Evolutionary conservation across 2,329 filamentous ascomycete species (phyloP).

Genomic region (Epichloe brachyelytri): DNA sequence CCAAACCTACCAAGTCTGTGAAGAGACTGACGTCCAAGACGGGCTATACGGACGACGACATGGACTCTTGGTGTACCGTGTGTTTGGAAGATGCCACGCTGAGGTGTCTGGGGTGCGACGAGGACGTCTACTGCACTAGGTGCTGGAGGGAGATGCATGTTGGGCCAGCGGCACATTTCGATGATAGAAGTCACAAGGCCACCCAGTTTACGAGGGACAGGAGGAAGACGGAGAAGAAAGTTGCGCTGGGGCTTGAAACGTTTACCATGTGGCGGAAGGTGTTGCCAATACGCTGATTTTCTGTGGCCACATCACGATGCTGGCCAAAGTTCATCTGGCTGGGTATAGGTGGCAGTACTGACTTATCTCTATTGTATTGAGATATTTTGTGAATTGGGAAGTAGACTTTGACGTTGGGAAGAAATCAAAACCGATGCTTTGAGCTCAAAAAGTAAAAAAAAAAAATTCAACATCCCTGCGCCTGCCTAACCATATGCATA

Average conservation of each 20-base stretch:
- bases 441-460: neutral
- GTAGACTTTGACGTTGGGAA: too few species aligned
- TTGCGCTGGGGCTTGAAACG: conserved; percentile 21
- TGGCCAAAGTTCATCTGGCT: too few species aligned
- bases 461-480: neutral
- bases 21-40: conserved; percentile 26
- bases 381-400: too few species aligned
- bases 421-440: neutral
- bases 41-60: conserved; percentile 54
- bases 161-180: conserved; percentile 53
- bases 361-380: too few species aligned
- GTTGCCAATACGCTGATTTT: too few species aligned
- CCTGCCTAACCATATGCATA: neutral
- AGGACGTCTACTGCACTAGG: conserved; percentile 58
- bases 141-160: conserved; percentile 78
- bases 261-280: neutral
- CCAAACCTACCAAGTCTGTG: conserved; percentile 28
- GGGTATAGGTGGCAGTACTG: too few species aligned
- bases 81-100: conserved; percentile 69
- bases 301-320: too few species aligned
- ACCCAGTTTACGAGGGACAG: conserved; percentile 39
- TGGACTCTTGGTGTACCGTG: conserved; percentile 68
- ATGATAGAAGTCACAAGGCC: conserved; percentile 57
- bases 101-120: conserved; percentile 57
- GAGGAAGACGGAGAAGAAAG: conserved; percentile 20